These are phyloP conservation scores for Mortierella sp. DNA, from an alignment of 371 early-diverging fungal species.

Conservation along the genomic window DNA sequence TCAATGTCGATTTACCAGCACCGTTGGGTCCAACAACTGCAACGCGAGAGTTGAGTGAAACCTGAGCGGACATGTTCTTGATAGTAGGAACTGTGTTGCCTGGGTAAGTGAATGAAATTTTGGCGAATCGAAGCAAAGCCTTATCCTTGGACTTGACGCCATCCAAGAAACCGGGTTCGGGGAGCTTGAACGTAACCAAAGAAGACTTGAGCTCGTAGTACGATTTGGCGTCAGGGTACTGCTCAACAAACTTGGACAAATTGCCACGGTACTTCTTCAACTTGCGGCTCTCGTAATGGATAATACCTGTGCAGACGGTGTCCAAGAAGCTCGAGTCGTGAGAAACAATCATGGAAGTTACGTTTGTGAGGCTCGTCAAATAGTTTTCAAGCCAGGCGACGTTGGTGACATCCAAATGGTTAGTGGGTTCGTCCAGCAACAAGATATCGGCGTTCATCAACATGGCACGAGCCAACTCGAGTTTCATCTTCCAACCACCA, in stretches of 20 bases:
- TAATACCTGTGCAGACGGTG: slow-evolving; percentile 86
- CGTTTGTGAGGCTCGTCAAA: slow-evolving; percentile 75
- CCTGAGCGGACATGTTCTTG: slow-evolving; percentile 70
- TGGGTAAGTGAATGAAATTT: slow-evolving; percentile 78
- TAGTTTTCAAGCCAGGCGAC: slow-evolving; percentile 90
- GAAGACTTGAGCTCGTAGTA: slow-evolving; percentile 77
- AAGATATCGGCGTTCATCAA: slow-evolving; percentile 88
- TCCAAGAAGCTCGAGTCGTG: slow-evolving; percentile 94
- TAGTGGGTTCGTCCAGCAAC: slow-evolving; percentile 93
- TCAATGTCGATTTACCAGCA: slow-evolving; percentile 83
- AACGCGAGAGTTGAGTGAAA: slow-evolving; percentile 77
- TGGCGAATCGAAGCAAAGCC: slow-evolving; percentile 75
- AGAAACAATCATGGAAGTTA: slow-evolving; percentile 90
- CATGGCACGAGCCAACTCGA: slow-evolving; percentile 89
- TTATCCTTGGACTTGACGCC: slow-evolving; percentile 83
- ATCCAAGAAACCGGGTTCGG: slow-evolving; percentile 79
- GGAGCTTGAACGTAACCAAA: slow-evolving; percentile 71
- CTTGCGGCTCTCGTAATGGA: slow-evolving; percentile 84
- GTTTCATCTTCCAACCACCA: slow-evolving; percentile 94
- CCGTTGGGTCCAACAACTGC: slow-evolving; percentile 74
- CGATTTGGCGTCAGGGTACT: slow-evolving; percentile 81
- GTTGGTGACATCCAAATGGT: slow-evolving; percentile 90
- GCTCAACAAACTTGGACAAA: slow-evolving; percentile 86
- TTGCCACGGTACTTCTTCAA: slow-evolving; percentile 87
- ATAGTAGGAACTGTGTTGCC: slow-evolving; percentile 67